Percentiles rank a stretch among this genome's conserved stretches.
Conservation (phyloP, 257 asterid genomes). For the Solanum peruvianum region DNA sequence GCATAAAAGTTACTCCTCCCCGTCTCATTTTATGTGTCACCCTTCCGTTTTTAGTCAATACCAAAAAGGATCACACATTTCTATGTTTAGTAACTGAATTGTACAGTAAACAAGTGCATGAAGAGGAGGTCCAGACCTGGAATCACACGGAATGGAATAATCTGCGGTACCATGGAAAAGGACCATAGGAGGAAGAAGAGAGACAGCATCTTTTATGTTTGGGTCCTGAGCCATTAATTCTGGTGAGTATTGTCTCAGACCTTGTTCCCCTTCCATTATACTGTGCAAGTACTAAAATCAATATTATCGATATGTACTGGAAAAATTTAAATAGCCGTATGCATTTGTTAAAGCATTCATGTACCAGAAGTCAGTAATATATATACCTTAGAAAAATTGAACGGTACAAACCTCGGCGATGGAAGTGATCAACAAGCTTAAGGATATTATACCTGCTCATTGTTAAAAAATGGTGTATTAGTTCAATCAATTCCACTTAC, state of each 20-base stretch:
- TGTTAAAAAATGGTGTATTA: neutral
- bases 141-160: conserved; percentile 76
- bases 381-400: conserved; percentile 61
- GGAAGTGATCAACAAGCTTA: conserved; percentile 68
- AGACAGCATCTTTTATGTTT: conserved; percentile 35
- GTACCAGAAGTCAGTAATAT: neutral
- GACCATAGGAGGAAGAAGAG: conserved; percentile 63
- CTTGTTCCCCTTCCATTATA: conserved; percentile 97
- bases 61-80: neutral
- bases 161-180: conserved; percentile 95
- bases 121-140: conserved; percentile 39
- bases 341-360: neutral
- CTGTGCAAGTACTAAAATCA: conserved; percentile 21
- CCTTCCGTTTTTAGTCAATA: neutral
- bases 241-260: conserved; percentile 62
- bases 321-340: neutral
- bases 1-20: neutral
- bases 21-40: neutral
- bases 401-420: conserved; percentile 74
- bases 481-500: neutral
- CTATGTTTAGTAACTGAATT: neutral
- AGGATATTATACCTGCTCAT: conserved; percentile 66
- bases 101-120: neutral
- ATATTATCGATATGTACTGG: neutral
- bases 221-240: conserved; percentile 71